Conservation (phyloP, 306 rosid species). For the Malus fusca region DNA sequence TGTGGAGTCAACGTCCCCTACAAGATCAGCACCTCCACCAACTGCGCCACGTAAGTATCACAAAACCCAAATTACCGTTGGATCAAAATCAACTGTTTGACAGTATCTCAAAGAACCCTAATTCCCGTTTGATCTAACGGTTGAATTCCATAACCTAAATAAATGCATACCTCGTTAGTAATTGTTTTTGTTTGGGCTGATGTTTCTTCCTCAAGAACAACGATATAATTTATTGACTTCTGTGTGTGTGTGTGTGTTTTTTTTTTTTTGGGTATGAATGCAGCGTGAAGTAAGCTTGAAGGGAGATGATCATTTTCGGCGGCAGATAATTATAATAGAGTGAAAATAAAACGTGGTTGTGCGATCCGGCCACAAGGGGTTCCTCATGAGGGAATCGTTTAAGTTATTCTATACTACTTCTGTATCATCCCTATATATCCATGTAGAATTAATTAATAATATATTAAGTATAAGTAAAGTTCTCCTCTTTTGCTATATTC, state of each 20-base stretch:
- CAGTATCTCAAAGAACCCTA: neutral
- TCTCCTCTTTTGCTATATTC: neutral
- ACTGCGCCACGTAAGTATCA: slow-evolving; percentile 26
- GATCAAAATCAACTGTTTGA: neutral
- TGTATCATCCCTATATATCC: neutral
- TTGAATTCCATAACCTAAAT: neutral
- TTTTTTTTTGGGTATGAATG: neutral
- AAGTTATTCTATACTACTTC: neutral
- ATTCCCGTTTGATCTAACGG: neutral
- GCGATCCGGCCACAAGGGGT: neutral
- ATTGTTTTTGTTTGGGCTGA: neutral
- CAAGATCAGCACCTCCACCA: slow-evolving; percentile 41
- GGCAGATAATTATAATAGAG: neutral
- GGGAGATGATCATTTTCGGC: neutral
- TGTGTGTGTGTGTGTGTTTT: neutral
- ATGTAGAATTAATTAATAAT: neutral
- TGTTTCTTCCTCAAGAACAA: neutral
- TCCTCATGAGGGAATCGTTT: neutral
- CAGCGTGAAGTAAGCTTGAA: slow-evolving; percentile 9
- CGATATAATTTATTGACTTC: neutral
- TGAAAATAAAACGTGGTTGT: neutral
- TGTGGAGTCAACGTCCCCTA: slow-evolving; percentile 49
- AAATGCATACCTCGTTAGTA: neutral
- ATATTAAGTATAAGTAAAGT: no score
- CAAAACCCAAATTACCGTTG: neutral